phyloP scores from a whole-genome alignment of 805 yeast genomes.

The Candida ascalaphidarum region DNA sequence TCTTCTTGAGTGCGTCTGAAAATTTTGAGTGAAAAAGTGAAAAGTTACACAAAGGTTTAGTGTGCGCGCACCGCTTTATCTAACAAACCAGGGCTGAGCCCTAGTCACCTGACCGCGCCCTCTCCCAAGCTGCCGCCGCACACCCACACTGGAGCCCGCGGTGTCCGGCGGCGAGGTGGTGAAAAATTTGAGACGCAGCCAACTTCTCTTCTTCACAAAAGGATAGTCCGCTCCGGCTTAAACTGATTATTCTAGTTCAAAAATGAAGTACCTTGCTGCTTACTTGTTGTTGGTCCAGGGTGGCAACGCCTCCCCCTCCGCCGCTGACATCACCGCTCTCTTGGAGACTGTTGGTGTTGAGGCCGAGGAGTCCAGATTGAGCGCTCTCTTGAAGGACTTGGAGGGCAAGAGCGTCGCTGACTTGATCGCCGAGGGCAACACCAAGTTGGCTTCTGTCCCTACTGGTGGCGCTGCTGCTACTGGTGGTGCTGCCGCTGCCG shows the following conservation, averaged over 20 bases:
- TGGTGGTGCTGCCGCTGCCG: slow-evolving; percentile 61
- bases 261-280: slow-evolving; percentile 98
- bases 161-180: too few species aligned
- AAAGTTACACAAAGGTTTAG: not conserved
- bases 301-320: slow-evolving; percentile 92
- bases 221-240: slow-evolving; percentile 85
- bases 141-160: slow-evolving; percentile 6
- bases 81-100: too few species aligned
- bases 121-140: not conserved
- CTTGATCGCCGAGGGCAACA: slow-evolving; percentile 89
- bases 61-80: not conserved
- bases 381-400: slow-evolving; percentile 71
- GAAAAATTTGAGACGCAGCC: slow-evolving; percentile 5
- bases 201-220: slow-evolving; percentile 25
- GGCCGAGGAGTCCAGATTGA: slow-evolving; percentile 82
- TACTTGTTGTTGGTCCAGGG: slow-evolving; percentile 96
- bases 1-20: too few species aligned
- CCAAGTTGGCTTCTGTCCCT: slow-evolving; percentile 96
- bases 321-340: slow-evolving; percentile 81
- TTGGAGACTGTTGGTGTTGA: slow-evolving; percentile 95
- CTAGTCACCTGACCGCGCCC: slow-evolving; percentile 1
- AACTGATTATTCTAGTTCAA: slow-evolving; percentile 60
- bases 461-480: slow-evolving; percentile 95
- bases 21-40: not conserved
- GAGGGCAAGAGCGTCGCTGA: slow-evolving; percentile 91